These are phyloP conservation scores for Phytophthora colocasiae DNA, from an alignment of 352 stramenopile genomes.

Conservation along the genomic window DNA sequence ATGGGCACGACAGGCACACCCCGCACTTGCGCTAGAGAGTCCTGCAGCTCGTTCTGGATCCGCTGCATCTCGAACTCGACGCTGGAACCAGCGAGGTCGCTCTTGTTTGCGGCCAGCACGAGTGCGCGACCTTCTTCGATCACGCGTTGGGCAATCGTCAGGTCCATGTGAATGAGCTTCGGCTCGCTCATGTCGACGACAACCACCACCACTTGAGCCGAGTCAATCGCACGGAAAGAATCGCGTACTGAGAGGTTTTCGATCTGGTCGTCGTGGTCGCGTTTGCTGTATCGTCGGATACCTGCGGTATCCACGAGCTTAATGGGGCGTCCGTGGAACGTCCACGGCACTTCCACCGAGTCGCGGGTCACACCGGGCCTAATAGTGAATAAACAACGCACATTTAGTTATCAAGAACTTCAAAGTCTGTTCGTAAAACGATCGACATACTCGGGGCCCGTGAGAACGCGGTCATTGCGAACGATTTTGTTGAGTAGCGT, in stretches of 20 bases:
- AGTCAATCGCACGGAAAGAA: conserved; percentile 82
- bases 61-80: conserved; percentile 69
- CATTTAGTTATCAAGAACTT: not conserved
- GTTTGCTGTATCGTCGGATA: conserved; percentile 87
- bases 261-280: conserved; percentile 84
- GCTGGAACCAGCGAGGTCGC: conserved; percentile 55
- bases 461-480: conserved; percentile 81
- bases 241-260: conserved; percentile 87
- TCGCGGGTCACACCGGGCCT: conserved; percentile 86
- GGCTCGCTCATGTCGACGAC: conserved; percentile 86
- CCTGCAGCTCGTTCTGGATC: conserved; percentile 74
- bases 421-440: not conserved
- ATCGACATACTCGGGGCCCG: conserved; percentile 74
- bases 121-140: conserved; percentile 82
- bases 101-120: conserved; percentile 84
- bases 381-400: not conserved
- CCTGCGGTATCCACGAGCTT: conserved; percentile 86
- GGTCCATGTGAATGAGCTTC: conserved; percentile 88
- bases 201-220: conserved; percentile 80
- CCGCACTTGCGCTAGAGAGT: conserved; percentile 78
- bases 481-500: conserved; percentile 87
- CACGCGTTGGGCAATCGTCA: conserved; percentile 83
- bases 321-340: conserved; percentile 74
- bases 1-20: conserved; percentile 84
- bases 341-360: conserved; percentile 83